phyloP scores from a whole-genome alignment of 1,139 yeast genomes.

The Nakaseomyces glabratus region DNA sequence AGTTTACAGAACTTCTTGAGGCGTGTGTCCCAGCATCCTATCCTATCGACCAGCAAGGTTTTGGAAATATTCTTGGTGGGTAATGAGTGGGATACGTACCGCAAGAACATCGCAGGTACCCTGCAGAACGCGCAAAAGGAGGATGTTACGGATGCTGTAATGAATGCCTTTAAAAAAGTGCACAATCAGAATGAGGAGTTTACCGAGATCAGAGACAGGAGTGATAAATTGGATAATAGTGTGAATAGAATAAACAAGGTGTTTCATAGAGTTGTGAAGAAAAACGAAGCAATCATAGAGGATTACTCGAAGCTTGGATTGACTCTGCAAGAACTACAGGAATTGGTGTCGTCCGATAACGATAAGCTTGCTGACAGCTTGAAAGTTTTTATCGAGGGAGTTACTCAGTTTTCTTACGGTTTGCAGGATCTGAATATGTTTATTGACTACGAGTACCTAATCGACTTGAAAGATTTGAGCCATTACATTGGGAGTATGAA shows the following conservation, averaged over 20 bases:
- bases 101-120: constrained; percentile 42
- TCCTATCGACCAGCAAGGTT: constrained; percentile 58
- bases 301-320: constrained; percentile 67
- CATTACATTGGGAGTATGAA: constrained; percentile 75
- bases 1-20: constrained; percentile 70
- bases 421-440: constrained; percentile 46
- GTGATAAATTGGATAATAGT: constrained; percentile 79
- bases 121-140: constrained; percentile 29
- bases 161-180: constrained; percentile 83
- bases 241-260: constrained; percentile 69
- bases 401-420: constrained; percentile 41
- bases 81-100: constrained; percentile 75
- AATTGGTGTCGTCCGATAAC: constrained; percentile 38
- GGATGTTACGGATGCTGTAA: constrained; percentile 67
- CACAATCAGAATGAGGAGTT: constrained; percentile 72
- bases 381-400: constrained; percentile 44
- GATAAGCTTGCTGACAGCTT: constrained; percentile 42
- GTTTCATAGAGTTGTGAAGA: constrained; percentile 61
- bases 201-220: constrained; percentile 70
- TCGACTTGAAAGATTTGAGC: constrained; percentile 77
- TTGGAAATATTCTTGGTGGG: constrained; percentile 72
- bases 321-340: constrained; percentile 61
- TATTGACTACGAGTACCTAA: constrained; percentile 73
- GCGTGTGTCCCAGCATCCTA: constrained; percentile 67
- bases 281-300: constrained; percentile 60